These are phyloP conservation scores for Lactarius pseudohatsudake DNA, from an alignment of 768 basidiomycete species.

Conservation along the genomic window DNA sequence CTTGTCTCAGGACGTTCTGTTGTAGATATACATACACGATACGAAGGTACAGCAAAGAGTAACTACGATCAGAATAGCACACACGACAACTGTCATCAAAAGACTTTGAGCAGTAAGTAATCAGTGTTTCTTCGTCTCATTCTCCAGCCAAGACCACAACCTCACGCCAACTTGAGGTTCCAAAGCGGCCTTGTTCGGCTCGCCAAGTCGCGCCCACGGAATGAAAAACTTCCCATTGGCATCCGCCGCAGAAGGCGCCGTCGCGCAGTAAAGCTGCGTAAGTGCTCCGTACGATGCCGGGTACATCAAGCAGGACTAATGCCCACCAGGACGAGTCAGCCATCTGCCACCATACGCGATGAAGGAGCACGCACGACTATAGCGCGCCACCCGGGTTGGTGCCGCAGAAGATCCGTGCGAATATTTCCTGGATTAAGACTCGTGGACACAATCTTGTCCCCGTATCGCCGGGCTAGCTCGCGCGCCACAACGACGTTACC, in stretches of 20 bases:
- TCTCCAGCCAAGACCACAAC: slow-evolving; percentile 36
- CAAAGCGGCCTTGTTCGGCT: slow-evolving; percentile 23
- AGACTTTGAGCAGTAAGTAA: too few relatives aligned
- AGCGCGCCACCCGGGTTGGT: slow-evolving; percentile 4
- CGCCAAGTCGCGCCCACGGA: slow-evolving; percentile 33
- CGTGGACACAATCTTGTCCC: slow-evolving; percentile 46
- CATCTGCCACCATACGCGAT: neutral
- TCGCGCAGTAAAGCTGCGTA: slow-evolving; percentile 45
- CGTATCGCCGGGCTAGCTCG: slow-evolving; percentile 50
- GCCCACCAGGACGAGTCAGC: neutral
- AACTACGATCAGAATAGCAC: too few relatives aligned
- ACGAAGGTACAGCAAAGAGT: too few relatives aligned
- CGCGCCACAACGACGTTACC: slow-evolving; percentile 45
- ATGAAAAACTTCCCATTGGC: slow-evolving; percentile 26
- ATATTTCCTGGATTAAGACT: slow-evolving; percentile 43
- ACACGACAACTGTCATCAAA: too few relatives aligned
- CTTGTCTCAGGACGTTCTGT: too few relatives aligned
- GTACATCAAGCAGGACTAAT: slow-evolving; percentile 2
- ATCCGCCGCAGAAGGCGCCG: slow-evolving; percentile 39
- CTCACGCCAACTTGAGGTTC: slow-evolving; percentile 32
- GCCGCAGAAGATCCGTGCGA: slow-evolving; percentile 17
- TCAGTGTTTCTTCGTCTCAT: slow-evolving; percentile 22
- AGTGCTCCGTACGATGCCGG: slow-evolving; percentile 37
- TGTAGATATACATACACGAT: too few relatives aligned
- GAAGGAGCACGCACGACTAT: neutral